These are phyloP conservation scores for Cetraspora pellucida DNA, from an alignment of 192 early-diverging fungal genomes.

Conservation along the genomic window DNA sequence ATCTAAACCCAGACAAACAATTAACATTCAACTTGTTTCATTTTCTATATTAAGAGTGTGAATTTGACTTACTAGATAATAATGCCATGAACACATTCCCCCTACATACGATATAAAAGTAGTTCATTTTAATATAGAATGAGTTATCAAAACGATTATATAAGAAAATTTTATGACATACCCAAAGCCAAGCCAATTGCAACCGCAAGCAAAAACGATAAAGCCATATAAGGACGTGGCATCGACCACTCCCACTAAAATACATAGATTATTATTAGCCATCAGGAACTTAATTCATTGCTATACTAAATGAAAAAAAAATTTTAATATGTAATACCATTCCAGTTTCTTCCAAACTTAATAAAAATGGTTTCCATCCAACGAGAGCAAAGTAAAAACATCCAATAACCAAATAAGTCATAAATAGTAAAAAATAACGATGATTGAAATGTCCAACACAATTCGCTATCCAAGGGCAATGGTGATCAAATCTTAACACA, in stretches of 20 bases:
- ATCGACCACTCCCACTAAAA: slow-evolving; percentile 58
- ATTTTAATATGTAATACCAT: slow-evolving; percentile 29
- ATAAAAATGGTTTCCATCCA: slow-evolving; percentile 51
- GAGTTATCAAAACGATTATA: neutral
- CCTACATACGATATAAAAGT: slow-evolving; percentile 30
- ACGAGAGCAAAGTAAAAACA: slow-evolving; percentile 52
- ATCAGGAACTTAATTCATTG: neutral
- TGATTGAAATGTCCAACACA: slow-evolving; percentile 80
- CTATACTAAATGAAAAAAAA: neutral
- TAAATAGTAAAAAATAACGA: slow-evolving; percentile 73
- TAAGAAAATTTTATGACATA: slow-evolving; percentile 28
- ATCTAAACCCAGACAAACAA: slow-evolving; percentile 37
- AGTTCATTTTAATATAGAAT: neutral
- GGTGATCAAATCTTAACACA: slow-evolving; percentile 81
- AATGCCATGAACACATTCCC: slow-evolving; percentile 61
- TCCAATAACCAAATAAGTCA: slow-evolving; percentile 57
- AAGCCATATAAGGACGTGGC: slow-evolving; percentile 52
- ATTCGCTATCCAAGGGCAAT: slow-evolving; percentile 82
- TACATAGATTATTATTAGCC: neutral
- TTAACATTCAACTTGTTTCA: neutral
- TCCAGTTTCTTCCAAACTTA: slow-evolving; percentile 48
- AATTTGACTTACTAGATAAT: slow-evolving; percentile 53
- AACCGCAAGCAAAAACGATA: slow-evolving; percentile 54
- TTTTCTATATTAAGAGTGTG: neutral
- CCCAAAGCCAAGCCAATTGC: slow-evolving; percentile 55